A percentile compares a stretch with the other conserved stretches of the same genome.
Evolutionary conservation across 176 grass and related monocot genomes (phyloP).

Genomic region (Aegilops bicornis): DNA sequence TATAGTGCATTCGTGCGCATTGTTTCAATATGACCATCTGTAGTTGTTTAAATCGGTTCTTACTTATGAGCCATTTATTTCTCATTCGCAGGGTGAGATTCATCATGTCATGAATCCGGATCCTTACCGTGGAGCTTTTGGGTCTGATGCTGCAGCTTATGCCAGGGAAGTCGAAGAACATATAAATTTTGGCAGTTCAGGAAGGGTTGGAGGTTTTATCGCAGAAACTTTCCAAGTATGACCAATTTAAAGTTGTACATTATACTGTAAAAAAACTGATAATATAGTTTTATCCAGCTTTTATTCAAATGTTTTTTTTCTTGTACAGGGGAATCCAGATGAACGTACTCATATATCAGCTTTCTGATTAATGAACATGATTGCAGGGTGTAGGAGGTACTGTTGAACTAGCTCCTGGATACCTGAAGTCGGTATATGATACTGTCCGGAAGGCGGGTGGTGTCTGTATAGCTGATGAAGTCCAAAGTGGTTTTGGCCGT

Average conservation of each 20-base stretch:
- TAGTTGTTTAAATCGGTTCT: not conserved
- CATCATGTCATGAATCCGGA: conserved; percentile 98
- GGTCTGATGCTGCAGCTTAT: conserved; percentile 68
- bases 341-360: not conserved
- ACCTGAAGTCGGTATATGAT: conserved; percentile 83
- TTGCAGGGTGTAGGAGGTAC: conserved; percentile 80
- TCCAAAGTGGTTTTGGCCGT: conserved; percentile 94
- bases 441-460: conserved; percentile 81
- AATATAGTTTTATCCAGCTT: not conserved
- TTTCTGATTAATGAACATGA: conserved; percentile 28
- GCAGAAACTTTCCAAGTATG: conserved; percentile 97
- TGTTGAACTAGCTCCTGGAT: conserved; percentile 91
- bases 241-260: not conserved
- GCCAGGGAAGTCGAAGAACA: conserved; percentile 90
- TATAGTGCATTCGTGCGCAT: not conserved
- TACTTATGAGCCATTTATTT: not conserved
- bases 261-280: not conserved
- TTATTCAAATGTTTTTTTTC: not conserved
- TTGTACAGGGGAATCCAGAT: not conserved
- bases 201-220: conserved; percentile 93
- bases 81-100: conserved; percentile 74
- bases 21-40: not conserved
- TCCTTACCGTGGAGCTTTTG: conserved; percentile 81
- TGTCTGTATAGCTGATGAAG: conserved; percentile 98
- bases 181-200: conserved; percentile 77